Evolutionary conservation across 441 rosid species (phyloP).

Genomic region (Melianthus villosus): DNA sequence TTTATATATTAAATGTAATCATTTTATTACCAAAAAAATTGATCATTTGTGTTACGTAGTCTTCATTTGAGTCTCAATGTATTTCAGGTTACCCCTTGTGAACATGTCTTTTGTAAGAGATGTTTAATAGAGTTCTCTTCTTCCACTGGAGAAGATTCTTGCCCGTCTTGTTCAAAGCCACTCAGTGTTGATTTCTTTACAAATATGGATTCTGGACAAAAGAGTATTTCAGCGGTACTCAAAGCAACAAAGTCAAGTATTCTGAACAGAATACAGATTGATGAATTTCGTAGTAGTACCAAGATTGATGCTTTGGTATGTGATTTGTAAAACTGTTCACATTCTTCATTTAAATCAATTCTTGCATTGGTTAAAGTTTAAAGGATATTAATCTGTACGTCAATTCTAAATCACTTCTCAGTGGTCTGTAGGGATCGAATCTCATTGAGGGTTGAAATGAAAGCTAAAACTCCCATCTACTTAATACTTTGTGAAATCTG

Average conservation of each 20-base stretch:
- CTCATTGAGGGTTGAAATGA: too few species aligned
- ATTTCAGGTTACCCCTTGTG: conserved; percentile 66
- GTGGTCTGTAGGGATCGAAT: too few species aligned
- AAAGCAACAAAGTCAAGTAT: conserved; percentile 76
- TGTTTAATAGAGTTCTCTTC: conserved; percentile 64
- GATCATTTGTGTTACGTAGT: too few species aligned
- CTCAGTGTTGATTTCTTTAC: conserved; percentile 66
- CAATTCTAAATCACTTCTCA: too few species aligned
- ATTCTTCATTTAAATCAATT: neutral
- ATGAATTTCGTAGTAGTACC: conserved; percentile 90
- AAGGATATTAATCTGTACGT: too few species aligned
- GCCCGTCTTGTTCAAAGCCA: conserved; percentile 63
- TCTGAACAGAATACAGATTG: conserved; percentile 58
- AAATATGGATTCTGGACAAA: conserved; percentile 27
- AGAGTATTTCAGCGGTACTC: conserved; percentile 34
- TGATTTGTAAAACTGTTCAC: conserved; percentile 7
- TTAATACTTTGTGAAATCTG: too few species aligned
- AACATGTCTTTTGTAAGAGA: conserved; percentile 71
- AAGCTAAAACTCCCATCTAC: too few species aligned
- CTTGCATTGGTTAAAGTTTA: neutral
- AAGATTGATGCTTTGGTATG: conserved; percentile 96
- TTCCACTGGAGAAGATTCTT: conserved; percentile 43
- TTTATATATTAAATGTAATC: too few species aligned
- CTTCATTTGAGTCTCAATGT: conserved; percentile 1
- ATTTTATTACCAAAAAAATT: too few species aligned